Conservation (phyloP, 768 basidiomycete species). For the Arthromyces matolae region DNA sequence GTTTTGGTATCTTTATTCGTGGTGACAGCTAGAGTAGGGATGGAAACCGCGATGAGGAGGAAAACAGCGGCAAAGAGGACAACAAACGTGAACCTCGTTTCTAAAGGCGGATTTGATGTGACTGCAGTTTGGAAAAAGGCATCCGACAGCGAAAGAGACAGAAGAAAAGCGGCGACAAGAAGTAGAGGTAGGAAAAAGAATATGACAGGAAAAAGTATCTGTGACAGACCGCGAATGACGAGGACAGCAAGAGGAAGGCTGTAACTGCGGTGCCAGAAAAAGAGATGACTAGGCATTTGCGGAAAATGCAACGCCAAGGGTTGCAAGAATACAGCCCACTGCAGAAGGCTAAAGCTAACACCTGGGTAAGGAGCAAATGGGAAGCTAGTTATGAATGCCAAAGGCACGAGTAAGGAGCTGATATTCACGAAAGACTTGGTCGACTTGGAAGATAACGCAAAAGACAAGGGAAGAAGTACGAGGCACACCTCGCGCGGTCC, state of each 20-base stretch:
- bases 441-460: constrained; percentile 29
- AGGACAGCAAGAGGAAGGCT: constrained; percentile 45
- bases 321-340: constrained; percentile 37
- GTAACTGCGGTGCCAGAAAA: constrained; percentile 35
- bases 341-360: constrained; percentile 37
- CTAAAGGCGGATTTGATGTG: constrained; percentile 38
- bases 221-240: constrained; percentile 34
- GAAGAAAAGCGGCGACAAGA: constrained; percentile 37
- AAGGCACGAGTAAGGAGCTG: constrained; percentile 35
- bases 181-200: constrained; percentile 48
- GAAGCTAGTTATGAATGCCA: constrained; percentile 39
- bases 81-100: constrained; percentile 43
- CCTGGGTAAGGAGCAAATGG: constrained; percentile 41
- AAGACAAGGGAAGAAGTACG: constrained; percentile 35
- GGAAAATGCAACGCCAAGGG: constrained; percentile 47
- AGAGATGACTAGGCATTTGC: constrained; percentile 38
- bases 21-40: constrained; percentile 30
- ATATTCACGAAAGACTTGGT: constrained; percentile 28
- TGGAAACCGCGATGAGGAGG: constrained; percentile 31
- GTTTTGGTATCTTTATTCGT: constrained; percentile 1
- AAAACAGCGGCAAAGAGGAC: constrained; percentile 30
- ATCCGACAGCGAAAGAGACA: constrained; percentile 48
- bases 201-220: constrained; percentile 35
- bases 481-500: constrained; percentile 36
- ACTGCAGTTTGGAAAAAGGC: constrained; percentile 20